Percentiles rank a stretch among this genome's conserved stretches.
Conservation (phyloP, 805 yeast genomes). For the Teunomyces tritomae region DNA sequence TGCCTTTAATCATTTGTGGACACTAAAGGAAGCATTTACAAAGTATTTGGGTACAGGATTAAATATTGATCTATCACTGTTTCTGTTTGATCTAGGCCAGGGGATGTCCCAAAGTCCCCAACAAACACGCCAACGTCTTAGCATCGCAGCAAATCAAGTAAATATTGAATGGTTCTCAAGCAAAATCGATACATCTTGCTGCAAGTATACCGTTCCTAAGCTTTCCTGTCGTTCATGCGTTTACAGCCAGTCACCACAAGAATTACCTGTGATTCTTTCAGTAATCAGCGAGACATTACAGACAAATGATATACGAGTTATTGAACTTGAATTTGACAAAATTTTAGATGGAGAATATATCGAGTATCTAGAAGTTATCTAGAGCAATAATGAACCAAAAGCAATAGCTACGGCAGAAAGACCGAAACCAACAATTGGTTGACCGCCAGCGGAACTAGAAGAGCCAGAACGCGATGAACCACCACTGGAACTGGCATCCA, state of each 20-base stretch:
- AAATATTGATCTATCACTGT: constrained; percentile 11
- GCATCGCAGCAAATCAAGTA: neutral
- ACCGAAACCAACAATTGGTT: constrained; percentile 1
- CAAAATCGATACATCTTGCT: neutral
- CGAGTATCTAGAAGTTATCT: neutral
- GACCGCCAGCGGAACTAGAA: constrained; percentile 7
- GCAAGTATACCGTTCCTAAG: neutral
- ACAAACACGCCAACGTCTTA: neutral
- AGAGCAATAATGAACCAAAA: neutral
- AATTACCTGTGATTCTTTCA: constrained; percentile 8
- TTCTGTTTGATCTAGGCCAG: neutral
- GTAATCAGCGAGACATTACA: constrained; percentile 5
- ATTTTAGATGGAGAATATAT: neutral
- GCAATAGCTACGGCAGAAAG: neutral
- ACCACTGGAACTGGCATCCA: constrained; percentile 5
- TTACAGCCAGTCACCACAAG: neutral
- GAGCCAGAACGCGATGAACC: constrained; percentile 4
- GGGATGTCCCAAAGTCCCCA: neutral
- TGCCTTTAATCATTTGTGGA: constrained; percentile 65
- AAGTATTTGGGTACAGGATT: constrained; percentile 64
- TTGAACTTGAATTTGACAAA: neutral
- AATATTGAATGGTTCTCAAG: neutral
- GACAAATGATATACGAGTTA: neutral
- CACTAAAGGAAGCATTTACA: constrained; percentile 73
- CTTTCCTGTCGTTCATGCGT: constrained; percentile 7